Evolutionary conservation across 192 early-diverging fungal genomes (phyloP).

Genomic region (Podila verticillata): DNA sequence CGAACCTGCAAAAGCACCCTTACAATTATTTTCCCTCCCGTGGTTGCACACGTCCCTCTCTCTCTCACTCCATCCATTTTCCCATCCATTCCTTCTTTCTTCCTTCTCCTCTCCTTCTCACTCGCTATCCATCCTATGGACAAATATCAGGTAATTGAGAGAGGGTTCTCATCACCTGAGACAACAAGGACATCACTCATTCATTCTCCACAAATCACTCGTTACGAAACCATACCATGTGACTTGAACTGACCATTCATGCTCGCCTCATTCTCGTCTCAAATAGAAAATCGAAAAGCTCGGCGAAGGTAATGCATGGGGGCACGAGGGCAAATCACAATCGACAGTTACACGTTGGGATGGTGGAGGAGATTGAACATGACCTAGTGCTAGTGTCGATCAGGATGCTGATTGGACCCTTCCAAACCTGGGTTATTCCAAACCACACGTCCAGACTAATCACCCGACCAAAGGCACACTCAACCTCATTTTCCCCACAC

Average conservation of each 20-base stretch:
- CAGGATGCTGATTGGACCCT: background rate
- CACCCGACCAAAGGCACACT: too few relatives aligned
- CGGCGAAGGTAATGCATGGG: slow-evolving; percentile 78
- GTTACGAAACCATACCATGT: background rate
- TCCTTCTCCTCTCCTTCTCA: background rate
- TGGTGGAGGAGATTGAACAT: too few relatives aligned
- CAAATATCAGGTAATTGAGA: slow-evolving; percentile 43
- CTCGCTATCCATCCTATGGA: slow-evolving; percentile 20
- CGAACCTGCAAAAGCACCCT: too few relatives aligned
- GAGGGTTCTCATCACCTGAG: background rate
- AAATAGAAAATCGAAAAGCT: slow-evolving; percentile 97
- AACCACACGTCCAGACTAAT: too few relatives aligned
- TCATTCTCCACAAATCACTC: background rate
- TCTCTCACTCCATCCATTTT: background rate
- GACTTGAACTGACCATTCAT: background rate
- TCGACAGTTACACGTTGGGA: too few relatives aligned
- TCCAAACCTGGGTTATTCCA: too few relatives aligned
- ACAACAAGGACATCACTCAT: background rate
- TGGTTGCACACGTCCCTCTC: too few relatives aligned
- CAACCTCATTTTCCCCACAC: too few relatives aligned
- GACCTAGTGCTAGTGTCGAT: background rate
- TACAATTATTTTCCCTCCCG: too few relatives aligned
- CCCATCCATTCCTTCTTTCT: background rate
- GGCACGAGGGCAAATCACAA: background rate
- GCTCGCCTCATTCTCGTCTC: background rate